Conservation (phyloP, 176 grass and related monocot species). For the Phragmites australis region DNA sequence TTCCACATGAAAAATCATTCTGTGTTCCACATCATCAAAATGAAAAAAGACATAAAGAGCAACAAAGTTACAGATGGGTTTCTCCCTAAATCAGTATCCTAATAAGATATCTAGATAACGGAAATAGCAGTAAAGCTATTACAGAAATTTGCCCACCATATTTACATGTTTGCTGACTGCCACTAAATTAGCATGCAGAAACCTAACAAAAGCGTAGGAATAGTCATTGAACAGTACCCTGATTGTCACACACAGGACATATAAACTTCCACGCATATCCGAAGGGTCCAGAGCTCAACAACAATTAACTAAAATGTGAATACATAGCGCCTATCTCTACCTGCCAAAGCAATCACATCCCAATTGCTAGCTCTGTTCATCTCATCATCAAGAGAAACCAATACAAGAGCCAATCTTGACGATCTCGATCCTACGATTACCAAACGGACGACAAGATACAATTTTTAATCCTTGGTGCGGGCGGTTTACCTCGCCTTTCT, state of each 20-base stretch:
- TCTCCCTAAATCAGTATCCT: conserved; percentile 5
- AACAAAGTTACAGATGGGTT: conserved; percentile 7
- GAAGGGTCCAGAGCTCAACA: neutral
- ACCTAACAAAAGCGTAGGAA: neutral
- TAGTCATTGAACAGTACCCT: neutral
- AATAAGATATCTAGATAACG: neutral
- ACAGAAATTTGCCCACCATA: neutral
- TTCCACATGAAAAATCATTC: no score
- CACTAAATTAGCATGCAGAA: neutral
- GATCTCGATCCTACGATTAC: neutral
- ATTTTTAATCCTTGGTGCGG: neutral
- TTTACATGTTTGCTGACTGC: neutral
- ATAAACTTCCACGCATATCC: neutral
- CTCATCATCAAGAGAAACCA: neutral
- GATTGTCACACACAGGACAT: neutral
- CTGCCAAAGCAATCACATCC: neutral
- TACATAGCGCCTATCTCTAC: no score
- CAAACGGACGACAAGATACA: neutral
- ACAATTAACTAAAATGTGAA: neutral
- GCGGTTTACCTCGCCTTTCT: conserved; percentile 70
- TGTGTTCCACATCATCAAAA: neutral
- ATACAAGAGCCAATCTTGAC: neutral
- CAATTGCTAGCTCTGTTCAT: no score
- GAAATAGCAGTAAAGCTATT: neutral
- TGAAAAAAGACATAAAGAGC: neutral